phyloP scores from a whole-genome alignment of 805 yeast genomes.

The Ogataea nakhonphanomensis region DNA sequence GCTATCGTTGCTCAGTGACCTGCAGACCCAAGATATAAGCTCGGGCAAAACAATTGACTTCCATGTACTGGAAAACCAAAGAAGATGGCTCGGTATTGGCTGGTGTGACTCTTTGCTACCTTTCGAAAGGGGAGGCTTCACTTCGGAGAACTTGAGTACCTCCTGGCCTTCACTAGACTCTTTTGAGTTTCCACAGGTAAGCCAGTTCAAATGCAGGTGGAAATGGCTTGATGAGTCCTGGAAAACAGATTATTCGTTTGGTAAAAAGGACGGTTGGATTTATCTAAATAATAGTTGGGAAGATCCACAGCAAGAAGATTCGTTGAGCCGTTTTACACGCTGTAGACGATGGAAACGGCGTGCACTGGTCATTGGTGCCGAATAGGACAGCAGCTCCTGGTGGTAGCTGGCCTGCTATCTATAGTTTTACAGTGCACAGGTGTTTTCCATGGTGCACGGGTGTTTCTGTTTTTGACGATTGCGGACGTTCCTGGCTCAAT shows the following conservation, averaged over 20 bases:
- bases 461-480: background rate
- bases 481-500: slow-evolving; percentile 7
- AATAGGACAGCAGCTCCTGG: background rate
- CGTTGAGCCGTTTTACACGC: slow-evolving; percentile 49
- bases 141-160: slow-evolving; percentile 38
- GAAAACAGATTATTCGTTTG: slow-evolving; percentile 42
- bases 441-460: slow-evolving; percentile 3
- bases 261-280: slow-evolving; percentile 48
- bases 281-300: slow-evolving; percentile 54
- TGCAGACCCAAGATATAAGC: slow-evolving; percentile 8
- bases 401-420: background rate
- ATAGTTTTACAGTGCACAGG: slow-evolving; percentile 3
- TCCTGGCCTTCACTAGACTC: slow-evolving; percentile 30
- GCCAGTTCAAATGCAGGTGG: slow-evolving; percentile 44
- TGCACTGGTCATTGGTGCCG: slow-evolving; percentile 32
- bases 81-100: slow-evolving; percentile 62
- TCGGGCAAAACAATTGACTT: slow-evolving; percentile 48
- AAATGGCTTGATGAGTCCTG: slow-evolving; percentile 55
- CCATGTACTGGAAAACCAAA: slow-evolving; percentile 51
- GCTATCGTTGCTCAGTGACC: slow-evolving; percentile 8
- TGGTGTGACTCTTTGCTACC: slow-evolving; percentile 53
- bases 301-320: slow-evolving; percentile 38
- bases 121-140: slow-evolving; percentile 47
- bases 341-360: slow-evolving; percentile 48
- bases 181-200: slow-evolving; percentile 43